Evolutionary conservation across 176 grass and related monocot species (phyloP).

Genomic region (Oryza officinalis): DNA sequence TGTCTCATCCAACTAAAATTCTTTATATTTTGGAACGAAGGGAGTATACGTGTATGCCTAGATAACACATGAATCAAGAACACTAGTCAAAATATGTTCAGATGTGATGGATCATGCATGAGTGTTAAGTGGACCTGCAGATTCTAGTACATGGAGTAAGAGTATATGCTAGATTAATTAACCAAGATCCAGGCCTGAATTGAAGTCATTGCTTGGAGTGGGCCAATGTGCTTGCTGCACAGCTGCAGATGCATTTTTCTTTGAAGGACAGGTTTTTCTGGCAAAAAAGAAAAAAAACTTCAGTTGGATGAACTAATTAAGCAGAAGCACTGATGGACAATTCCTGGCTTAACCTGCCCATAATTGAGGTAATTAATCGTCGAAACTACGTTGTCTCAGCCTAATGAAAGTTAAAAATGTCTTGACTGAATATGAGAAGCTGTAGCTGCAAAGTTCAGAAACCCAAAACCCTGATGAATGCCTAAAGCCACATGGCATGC

Average conservation of each 20-base stretch:
- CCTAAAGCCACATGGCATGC: conserved; percentile 7
- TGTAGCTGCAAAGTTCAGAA: background rate
- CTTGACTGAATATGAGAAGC: background rate
- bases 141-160: background rate
- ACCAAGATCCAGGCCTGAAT: background rate
- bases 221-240: background rate
- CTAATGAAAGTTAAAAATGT: background rate
- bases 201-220: conserved; percentile 5
- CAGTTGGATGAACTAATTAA: background rate
- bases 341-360: background rate
- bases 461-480: background rate
- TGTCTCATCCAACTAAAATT: too few species aligned
- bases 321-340: background rate
- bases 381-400: background rate
- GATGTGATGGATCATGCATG: background rate
- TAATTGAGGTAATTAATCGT: background rate
- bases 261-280: background rate
- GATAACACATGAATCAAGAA: conserved; percentile 23
- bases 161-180: background rate
- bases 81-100: conserved; percentile 24
- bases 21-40: too few species aligned
- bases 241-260: background rate
- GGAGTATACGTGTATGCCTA: background rate
- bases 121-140: background rate
- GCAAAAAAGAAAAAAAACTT: background rate